These are phyloP conservation scores for Zelopaecilomyces penicillatus DNA, from an alignment of 2,329 filamentous ascomycete species.

Conservation along the genomic window DNA sequence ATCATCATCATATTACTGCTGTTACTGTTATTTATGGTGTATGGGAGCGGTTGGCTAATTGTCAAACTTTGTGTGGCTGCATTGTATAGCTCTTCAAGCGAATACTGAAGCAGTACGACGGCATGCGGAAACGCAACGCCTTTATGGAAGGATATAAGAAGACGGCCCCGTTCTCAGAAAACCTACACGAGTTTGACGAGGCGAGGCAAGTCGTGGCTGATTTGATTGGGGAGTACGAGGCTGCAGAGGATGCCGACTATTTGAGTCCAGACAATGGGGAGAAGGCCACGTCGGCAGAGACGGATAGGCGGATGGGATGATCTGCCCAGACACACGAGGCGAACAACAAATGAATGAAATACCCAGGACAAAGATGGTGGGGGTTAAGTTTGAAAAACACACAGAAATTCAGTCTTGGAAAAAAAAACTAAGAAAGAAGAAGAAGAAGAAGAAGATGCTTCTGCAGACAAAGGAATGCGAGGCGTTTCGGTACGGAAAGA, in stretches of 20 bases:
- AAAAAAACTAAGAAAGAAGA: no score
- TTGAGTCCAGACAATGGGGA: slow-evolving; percentile 62
- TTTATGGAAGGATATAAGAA: slow-evolving; percentile 97
- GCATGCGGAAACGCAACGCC: slow-evolving; percentile 90
- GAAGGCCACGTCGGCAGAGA: slow-evolving; percentile 43
- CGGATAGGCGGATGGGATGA: slow-evolving; percentile 41
- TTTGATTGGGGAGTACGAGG: slow-evolving; percentile 89
- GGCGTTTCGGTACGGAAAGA: slow-evolving; percentile 1
- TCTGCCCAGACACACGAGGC: no score
- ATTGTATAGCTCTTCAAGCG: slow-evolving; percentile 69
- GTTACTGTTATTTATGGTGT: not conserved
- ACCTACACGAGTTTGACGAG: slow-evolving; percentile 90
- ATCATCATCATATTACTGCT: not conserved
- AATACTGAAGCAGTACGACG: slow-evolving; percentile 86
- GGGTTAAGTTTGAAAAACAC: no score
- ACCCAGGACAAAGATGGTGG: no score
- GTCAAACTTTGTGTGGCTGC: not conserved
- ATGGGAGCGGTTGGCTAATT: not conserved
- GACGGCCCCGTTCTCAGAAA: slow-evolving; percentile 86
- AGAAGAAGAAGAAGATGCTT: no score
- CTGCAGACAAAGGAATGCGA: not conserved
- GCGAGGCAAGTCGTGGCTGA: slow-evolving; percentile 85
- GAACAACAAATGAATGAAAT: no score
- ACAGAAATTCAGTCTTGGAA: no score
- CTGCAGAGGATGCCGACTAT: slow-evolving; percentile 85